These are phyloP conservation scores for Tremellales sp. DNA, from an alignment of 1,284 basidiomycete genomes.

Conservation along the genomic window DNA sequence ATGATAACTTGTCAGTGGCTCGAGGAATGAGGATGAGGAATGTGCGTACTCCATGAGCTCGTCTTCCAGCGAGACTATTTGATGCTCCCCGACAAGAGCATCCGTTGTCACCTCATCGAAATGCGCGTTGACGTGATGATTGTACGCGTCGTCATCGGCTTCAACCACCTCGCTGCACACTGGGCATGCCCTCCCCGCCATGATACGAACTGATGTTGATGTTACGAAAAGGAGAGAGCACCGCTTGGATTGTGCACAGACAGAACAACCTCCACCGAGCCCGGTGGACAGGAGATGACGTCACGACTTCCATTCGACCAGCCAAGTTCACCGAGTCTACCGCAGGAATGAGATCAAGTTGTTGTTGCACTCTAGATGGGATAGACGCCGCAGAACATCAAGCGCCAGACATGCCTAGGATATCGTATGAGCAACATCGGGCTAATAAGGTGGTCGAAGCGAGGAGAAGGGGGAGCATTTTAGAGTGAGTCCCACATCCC, in stretches of 20 bases:
- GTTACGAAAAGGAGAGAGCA: too few species aligned
- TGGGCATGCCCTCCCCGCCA: slow-evolving; percentile 19
- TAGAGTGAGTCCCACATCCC: slow-evolving; percentile 12
- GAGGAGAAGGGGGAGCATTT: slow-evolving; percentile 6
- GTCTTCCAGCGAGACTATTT: background rate
- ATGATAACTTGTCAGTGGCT: background rate
- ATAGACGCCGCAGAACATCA: too few species aligned
- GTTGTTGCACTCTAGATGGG: too few species aligned
- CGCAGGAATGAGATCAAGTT: too few species aligned
- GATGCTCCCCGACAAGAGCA: background rate
- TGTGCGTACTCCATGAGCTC: background rate
- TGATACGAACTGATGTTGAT: too few species aligned
- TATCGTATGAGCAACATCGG: slow-evolving; percentile 11
- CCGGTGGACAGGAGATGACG: too few species aligned
- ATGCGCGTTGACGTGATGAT: slow-evolving; percentile 38
- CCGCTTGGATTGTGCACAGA: too few species aligned
- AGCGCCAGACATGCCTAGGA: slow-evolving; percentile 5
- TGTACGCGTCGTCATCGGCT: slow-evolving; percentile 25
- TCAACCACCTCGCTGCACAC: slow-evolving; percentile 25
- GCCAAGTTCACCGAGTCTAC: too few species aligned
- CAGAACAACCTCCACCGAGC: too few species aligned
- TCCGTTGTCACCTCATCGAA: slow-evolving; percentile 16
- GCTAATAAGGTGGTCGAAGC: background rate
- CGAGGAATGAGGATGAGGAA: background rate
- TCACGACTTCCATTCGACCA: too few species aligned